Conservation (phyloP, 23 red algal species). For the Gracilariopsis chorda region DNA sequence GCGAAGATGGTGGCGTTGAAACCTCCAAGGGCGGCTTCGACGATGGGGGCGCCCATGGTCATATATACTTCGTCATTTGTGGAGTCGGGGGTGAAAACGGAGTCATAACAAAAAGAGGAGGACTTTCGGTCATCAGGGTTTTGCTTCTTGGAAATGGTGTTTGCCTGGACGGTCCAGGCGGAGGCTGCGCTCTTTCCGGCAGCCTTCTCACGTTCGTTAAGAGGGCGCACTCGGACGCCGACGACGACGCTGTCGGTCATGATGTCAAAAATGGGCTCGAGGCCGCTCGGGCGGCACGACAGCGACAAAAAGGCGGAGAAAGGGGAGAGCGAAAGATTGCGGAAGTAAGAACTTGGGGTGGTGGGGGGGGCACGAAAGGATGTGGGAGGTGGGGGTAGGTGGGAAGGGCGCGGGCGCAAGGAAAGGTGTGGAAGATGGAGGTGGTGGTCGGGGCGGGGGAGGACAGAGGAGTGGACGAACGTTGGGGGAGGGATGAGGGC, state of each 20-base stretch:
- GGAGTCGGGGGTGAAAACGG: slow-evolving; percentile 58
- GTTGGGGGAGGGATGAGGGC: not conserved
- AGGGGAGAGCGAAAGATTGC: not conserved
- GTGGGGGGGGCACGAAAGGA: not conserved
- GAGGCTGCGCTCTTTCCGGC: not conserved
- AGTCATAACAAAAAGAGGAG: slow-evolving; percentile 63
- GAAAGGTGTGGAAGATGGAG: not conserved
- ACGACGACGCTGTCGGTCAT: slow-evolving; percentile 72
- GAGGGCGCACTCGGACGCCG: slow-evolving; percentile 77
- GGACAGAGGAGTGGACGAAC: not conserved
- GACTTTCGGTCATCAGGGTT: not conserved
- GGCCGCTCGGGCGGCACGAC: slow-evolving; percentile 13
- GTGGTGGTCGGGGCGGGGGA: not conserved
- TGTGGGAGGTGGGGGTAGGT: not conserved
- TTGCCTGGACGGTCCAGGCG: slow-evolving; percentile 11
- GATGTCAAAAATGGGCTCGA: not conserved
- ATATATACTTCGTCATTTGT: slow-evolving; percentile 76
- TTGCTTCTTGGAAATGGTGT: slow-evolving; percentile 7
- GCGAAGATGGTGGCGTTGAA: slow-evolving; percentile 90
- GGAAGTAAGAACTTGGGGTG: not conserved
- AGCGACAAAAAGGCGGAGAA: not conserved
- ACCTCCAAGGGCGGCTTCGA: slow-evolving; percentile 73
- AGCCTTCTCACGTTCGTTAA: slow-evolving; percentile 65
- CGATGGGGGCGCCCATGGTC: slow-evolving; percentile 66
- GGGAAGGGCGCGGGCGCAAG: not conserved